These are phyloP conservation scores for Sugiyamaella neomexicana DNA, from an alignment of 1,139 yeast genomes.

Conservation along the genomic window DNA sequence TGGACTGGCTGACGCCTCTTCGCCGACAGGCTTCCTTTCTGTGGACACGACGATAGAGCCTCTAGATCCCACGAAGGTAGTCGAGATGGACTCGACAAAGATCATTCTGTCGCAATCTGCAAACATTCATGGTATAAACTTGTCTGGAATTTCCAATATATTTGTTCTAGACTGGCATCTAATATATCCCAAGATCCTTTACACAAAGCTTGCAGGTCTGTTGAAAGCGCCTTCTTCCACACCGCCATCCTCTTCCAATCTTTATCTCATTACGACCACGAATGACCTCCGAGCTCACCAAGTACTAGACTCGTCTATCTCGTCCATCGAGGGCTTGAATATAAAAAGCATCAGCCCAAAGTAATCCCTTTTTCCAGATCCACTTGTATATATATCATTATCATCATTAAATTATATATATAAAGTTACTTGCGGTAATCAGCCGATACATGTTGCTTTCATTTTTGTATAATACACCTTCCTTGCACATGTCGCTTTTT, in stretches of 20 bases:
- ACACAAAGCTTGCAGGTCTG: conserved; percentile 14
- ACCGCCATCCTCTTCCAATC: background rate
- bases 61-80: conserved; percentile 12
- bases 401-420: conserved; percentile 4
- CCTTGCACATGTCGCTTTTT: background rate
- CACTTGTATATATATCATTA: conserved; percentile 8
- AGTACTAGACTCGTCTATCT: background rate
- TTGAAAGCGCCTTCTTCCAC: background rate
- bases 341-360: background rate
- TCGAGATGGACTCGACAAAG: background rate
- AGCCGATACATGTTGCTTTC: background rate
- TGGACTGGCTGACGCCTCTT: conserved; percentile 10
- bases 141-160: conserved; percentile 9
- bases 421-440: background rate
- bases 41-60: background rate
- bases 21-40: conserved; percentile 14
- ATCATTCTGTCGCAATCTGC: conserved; percentile 42
- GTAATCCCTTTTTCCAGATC: background rate
- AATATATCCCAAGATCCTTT: conserved; percentile 16
- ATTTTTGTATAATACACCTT: background rate
- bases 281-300: background rate
- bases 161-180: conserved; percentile 16
- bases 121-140: conserved; percentile 95
- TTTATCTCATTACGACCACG: background rate
- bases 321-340: conserved; percentile 2